Base-by-base conservation (phyloP, 2,329 filamentous ascomycete species). In the Hypomyces rosellus region DNA sequence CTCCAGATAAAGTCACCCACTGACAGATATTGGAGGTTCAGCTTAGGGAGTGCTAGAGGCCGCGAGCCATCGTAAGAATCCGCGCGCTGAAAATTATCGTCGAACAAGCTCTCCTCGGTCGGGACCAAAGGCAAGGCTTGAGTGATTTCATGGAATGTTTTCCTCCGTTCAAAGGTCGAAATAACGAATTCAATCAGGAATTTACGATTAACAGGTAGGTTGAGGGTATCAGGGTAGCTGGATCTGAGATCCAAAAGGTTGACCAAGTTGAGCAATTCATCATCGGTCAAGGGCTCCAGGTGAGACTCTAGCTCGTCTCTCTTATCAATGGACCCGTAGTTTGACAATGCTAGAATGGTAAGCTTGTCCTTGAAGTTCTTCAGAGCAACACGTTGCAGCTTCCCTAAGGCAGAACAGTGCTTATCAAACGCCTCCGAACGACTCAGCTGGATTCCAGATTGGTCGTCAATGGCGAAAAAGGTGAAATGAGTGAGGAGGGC, bases 1-100 rank as follows among this genome's bases (percentile, higher is more conserved):
- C 95, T 82, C 90, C 91, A 99, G n/a, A 99, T 72, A 60, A 99
- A 99, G 67, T 99, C 93, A 3, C 90, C 90, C 46, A 96, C 82
- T 3, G 91, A 95, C 13, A 99, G 76, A 67, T 99, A 99, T 63
- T 99, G 93, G 25, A 99, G 74, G 60, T 96, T 99, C 42, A 97
- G 71, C 65, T 99, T 99, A 3, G 93, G 93, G 40, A 99, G 82
- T 3, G 93, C 89, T 51, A 99, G 75, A 5, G 93, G 91, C 44
- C 82, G 82, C 20, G 89, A 90, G 22, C 91, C 91, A 65, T 96
- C 86, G 61, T 96, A 97, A 7, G 76, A 77, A 61, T 96, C 91
- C 50, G 92, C 92, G 51, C 89, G 82, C 50, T 91, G 69, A 48
- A 96, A 79, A 22, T 83, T 82, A 46, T 77, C 76, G 52, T 96